Percentiles rank a stretch among this genome's conserved stretches.
Conservation (phyloP, 768 basidiomycete genomes). For the Megacollybia marginata region DNA sequence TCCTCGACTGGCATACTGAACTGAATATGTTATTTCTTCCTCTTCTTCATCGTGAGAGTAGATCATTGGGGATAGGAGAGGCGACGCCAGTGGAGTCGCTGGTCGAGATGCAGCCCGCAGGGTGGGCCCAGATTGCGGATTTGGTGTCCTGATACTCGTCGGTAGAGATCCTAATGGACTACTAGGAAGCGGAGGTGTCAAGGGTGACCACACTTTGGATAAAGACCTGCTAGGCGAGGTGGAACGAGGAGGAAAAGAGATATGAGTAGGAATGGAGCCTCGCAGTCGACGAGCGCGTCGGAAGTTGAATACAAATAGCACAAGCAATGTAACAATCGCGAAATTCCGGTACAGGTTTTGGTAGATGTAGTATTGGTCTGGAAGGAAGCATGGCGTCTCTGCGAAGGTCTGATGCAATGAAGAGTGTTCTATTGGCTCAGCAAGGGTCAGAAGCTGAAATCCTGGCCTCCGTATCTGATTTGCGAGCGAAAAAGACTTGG, state of each 20-base stretch:
- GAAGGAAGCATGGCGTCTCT: slow-evolving; percentile 73
- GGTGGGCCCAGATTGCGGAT: slow-evolving; percentile 23
- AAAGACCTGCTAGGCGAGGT: slow-evolving; percentile 15
- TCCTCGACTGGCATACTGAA: slow-evolving; percentile 39
- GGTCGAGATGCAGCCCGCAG: slow-evolving; percentile 36
- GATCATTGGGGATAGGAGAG: slow-evolving; percentile 26
- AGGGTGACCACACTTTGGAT: slow-evolving; percentile 37
- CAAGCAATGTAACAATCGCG: slow-evolving; percentile 43
- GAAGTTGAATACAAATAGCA: slow-evolving; percentile 39
- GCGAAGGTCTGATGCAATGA: slow-evolving; percentile 40
- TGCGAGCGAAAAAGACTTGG: slow-evolving; percentile 81
- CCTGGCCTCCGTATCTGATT: slow-evolving; percentile 70
- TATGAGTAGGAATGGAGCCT: neutral
- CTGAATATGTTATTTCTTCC: slow-evolving; percentile 39
- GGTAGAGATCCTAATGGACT: slow-evolving; percentile 35
- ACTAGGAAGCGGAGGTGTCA: slow-evolving; percentile 22
- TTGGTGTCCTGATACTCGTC: slow-evolving; percentile 32
- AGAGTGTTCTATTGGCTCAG: slow-evolving; percentile 27
- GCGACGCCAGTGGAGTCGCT: slow-evolving; percentile 33
- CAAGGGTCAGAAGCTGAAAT: slow-evolving; percentile 73
- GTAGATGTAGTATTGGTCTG: slow-evolving; percentile 60
- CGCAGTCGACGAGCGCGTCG: slow-evolving; percentile 17
- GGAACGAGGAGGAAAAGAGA: slow-evolving; percentile 16
- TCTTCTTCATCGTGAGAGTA: slow-evolving; percentile 38
- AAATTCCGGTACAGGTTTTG: slow-evolving; percentile 57